Evolutionary conservation across 768 basidiomycete species (phyloP).

Genomic region (Ephemerocybe angulata): DNA sequence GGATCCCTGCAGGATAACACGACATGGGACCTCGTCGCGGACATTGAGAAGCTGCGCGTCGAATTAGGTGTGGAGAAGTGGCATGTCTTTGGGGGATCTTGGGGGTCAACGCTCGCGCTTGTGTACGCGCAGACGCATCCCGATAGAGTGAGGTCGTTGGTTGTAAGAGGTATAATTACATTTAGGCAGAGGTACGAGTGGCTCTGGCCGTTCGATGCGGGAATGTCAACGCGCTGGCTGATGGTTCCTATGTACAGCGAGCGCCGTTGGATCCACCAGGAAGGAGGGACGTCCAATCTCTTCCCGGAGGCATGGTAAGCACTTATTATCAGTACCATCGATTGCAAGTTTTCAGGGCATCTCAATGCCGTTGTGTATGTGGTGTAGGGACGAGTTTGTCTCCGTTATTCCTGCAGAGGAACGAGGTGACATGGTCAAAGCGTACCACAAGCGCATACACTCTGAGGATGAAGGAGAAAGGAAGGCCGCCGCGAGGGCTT

Average conservation of each 20-base stretch:
- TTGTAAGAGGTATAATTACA: conserved; percentile 86
- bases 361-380: no score
- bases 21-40: conserved; percentile 90
- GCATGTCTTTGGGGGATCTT: conserved; percentile 94
- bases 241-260: no score
- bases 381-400: conserved; percentile 84
- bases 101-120: conserved; percentile 88
- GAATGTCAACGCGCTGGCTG: no score
- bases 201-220: no score
- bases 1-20: conserved; percentile 85
- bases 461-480: conserved; percentile 65
- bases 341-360: no score
- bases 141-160: conserved; percentile 71
- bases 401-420: conserved; percentile 78
- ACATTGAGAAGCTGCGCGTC: conserved; percentile 79
- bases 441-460: conserved; percentile 79
- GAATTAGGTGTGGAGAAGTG: conserved; percentile 78
- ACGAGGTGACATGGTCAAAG: conserved; percentile 73
- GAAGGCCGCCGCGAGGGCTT: conserved; percentile 72
- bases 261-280: conserved; percentile 89
- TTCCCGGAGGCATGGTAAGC: conserved; percentile 92
- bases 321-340: no score
- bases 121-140: conserved; percentile 89
- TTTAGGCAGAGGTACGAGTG: no score
- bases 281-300: conserved; percentile 72